These are phyloP conservation scores for Trichosporon sp. DNA, from an alignment of 1,284 basidiomycete species.

Conservation along the genomic window DNA sequence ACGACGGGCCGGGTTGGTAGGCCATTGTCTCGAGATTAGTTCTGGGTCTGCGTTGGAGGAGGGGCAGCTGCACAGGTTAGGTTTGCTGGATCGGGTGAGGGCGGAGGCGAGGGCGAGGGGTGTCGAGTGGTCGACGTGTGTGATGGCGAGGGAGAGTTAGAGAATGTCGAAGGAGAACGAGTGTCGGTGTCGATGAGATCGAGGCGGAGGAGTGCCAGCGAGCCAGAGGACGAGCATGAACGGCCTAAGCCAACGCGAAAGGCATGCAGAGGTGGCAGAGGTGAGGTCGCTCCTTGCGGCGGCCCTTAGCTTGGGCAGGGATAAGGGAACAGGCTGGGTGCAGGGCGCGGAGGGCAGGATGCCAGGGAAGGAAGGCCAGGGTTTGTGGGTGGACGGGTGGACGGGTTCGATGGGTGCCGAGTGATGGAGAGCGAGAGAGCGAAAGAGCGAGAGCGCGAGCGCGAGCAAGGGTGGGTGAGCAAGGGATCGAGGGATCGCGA, in stretches of 20 bases:
- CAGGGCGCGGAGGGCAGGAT: background rate
- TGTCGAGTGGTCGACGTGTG: background rate
- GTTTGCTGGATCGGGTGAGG: background rate
- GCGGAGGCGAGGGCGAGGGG: background rate
- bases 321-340: background rate
- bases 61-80: background rate
- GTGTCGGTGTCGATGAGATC: background rate
- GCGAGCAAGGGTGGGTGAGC: background rate
- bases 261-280: background rate
- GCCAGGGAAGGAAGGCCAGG: background rate
- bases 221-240: background rate
- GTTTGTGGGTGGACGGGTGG: background rate
- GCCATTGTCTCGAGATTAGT: constrained; percentile 17
- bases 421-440: background rate
- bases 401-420: background rate
- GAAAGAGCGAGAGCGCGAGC: background rate
- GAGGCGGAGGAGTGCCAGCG: background rate
- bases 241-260: background rate
- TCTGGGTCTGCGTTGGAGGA: background rate
- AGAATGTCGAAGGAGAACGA: background rate
- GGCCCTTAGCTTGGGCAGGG: background rate
- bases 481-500: background rate
- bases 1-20: constrained; percentile 29
- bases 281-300: background rate
- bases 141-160: background rate